Base-by-base conservation (phyloP, 257 asterid species). In the Paulownia fortunei region DNA sequence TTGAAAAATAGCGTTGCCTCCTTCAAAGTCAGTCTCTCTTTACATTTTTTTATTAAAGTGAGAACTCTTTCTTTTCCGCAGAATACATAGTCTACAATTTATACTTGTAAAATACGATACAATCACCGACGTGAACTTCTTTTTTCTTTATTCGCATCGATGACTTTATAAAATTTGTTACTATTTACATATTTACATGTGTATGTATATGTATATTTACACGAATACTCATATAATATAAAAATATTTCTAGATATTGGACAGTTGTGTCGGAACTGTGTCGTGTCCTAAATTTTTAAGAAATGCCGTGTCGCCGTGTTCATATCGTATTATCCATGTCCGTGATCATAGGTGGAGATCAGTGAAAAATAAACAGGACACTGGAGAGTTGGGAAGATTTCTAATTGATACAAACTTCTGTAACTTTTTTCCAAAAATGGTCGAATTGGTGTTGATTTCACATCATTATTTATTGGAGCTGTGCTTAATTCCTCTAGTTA, bases 331-430 rank as follows among this genome's bases (percentile, higher is more conserved):
- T 37, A 23, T 36, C 34, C 1, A 13, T 37, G 16, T 52, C 47
- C 66, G 16, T 36, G 19, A 41, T 44, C 15, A 44, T 8, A n/a
- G 62, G 11, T 73, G 76, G 39, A 26, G 59, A 55, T 12, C 37
- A 52, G 23, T 63, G 46, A 26, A 52, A 69, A 27, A 42, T 52
- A 19, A 42, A 37, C 51, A 16, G 58, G 26, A 42, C 41, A 18
- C 9, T 42, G n/a, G 23, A 36, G 18, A 44, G 62, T 67, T 64
- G n/a, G 19, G 51, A 63, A 70, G 32, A 37, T 30, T 11, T 39
- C 23, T 59, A 24, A 55, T 44, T 65, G 75, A 58, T 46, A n/a
- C 10, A 12, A 61, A 79, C 21, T 70, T 61, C 66, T 36, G 47
- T 2, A n/a, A 49, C 73, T 12, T 55, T 9, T 47, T 32, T 36